Base-by-base conservation (phyloP, 352 stramenopile genomes). In the Achlya hypogyna region DNA sequence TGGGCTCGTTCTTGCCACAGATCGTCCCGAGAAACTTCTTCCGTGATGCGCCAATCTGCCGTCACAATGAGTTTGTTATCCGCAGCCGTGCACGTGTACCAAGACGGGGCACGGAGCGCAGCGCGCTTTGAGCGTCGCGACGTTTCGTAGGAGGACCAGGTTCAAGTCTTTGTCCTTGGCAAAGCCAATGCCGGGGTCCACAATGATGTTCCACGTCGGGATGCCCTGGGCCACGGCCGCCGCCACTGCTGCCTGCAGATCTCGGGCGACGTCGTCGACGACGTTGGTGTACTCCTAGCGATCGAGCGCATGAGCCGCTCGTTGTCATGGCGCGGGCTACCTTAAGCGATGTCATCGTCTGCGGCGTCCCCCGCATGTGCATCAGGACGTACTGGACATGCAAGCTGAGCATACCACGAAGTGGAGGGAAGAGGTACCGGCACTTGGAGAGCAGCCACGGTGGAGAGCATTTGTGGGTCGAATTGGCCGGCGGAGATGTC, bases 171-270 rank as follows among this genome's bases (percentile, higher is more conserved):
- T 66, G 69, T 86, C 87, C 72, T 99, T 99, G 18, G 97, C 96
- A 78, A 99, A 99, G 4, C 97, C 97, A 59, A 99, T 98, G 9
- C 97, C 97, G 25, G 96, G 96, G 76, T 99, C 96, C 23, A 98
- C 68, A 23, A 99, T 75, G 53, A 98, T 87, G 63, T 97, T 90
- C 96, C 96, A 99, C 38, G 84, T 78, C 47, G 81, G 93, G 40
- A 99, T 88, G 1, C 94, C 95, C 5, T 80, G 79, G 5, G 64
- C 69, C 63, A 97, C 80, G n/a, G 94, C 95, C 4, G 76, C 82
- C 5, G 67, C 63, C 16, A 90, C 85, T 47, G 79, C 80, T 69
- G 89, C 71, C 23, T 78, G 74, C n/a, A 99, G 74, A 42, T 91
- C 87, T 0, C 68, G 28, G 4, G 72, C 75, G 4, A 99, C 96